These are phyloP conservation scores for Byssothecium circinans DNA, from an alignment of 2,329 filamentous ascomycete species.

Conservation along the genomic window DNA sequence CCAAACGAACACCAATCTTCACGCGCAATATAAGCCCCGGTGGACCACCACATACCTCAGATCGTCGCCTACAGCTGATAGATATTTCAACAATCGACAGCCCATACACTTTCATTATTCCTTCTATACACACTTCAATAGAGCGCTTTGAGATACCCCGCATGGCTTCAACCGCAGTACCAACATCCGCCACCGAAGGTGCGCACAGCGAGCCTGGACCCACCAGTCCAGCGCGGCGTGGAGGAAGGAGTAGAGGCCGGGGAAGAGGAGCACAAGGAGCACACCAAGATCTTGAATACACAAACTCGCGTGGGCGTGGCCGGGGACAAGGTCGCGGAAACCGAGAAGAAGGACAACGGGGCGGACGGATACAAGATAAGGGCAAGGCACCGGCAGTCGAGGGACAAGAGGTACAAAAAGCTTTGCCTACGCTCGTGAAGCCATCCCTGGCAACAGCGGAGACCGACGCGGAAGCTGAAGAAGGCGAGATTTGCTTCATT, in stretches of 20 bases:
- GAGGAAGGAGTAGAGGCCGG: conserved; percentile 32
- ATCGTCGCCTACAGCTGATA: background rate
- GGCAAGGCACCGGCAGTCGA: conserved; percentile 25
- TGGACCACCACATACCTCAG: background rate
- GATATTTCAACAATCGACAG: background rate
- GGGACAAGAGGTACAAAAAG: conserved; percentile 11
- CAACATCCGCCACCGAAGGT: conserved; percentile 10
- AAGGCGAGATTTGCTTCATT: conserved; percentile 90
- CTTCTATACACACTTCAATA: background rate
- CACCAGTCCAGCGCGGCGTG: conserved; percentile 30
- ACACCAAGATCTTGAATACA: conserved; percentile 24
- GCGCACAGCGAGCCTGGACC: conserved; percentile 28
- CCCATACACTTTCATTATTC: background rate
- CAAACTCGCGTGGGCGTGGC: conserved; percentile 33
- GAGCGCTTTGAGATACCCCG: conserved; percentile 24
- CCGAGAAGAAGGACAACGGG: conserved; percentile 37
- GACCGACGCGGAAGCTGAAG: conserved; percentile 55
- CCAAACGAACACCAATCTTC: background rate
- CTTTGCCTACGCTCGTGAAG: conserved; percentile 1
- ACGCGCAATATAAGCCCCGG: background rate
- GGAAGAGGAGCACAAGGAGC: conserved; percentile 32
- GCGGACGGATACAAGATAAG: conserved; percentile 29
- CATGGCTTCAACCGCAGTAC: conserved; percentile 36
- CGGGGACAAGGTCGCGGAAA: conserved; percentile 39
- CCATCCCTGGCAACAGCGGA: conserved; percentile 11